Evolutionary conservation across 2,329 filamentous ascomycete genomes (phyloP).

Genomic region (Colletotrichum sp.): DNA sequence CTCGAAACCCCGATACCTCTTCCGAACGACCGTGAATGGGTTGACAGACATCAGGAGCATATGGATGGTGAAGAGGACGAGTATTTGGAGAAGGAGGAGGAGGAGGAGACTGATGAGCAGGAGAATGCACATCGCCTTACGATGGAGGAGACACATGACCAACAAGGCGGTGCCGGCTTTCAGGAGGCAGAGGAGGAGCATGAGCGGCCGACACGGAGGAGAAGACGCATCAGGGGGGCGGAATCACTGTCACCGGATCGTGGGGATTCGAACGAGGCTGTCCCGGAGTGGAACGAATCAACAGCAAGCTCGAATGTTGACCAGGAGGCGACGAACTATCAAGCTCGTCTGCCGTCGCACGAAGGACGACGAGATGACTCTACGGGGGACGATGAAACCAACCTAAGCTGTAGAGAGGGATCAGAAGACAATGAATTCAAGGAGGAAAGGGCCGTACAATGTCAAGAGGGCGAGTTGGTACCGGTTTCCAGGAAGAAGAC

Average conservation of each 20-base stretch:
- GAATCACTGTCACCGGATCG: too few species aligned
- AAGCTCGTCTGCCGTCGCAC: background rate
- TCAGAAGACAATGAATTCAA: accelerated
- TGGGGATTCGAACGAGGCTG: too few species aligned
- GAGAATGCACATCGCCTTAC: background rate
- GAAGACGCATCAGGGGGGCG: too few species aligned
- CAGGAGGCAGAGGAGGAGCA: background rate
- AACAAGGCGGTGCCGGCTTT: background rate
- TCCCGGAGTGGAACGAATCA: too few species aligned
- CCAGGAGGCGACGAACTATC: too few species aligned
- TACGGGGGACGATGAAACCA: too few species aligned
- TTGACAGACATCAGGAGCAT: background rate
- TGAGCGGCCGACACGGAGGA: too few species aligned
- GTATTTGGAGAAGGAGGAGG: too few species aligned
- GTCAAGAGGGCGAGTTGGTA: background rate
- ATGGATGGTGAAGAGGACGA: too few species aligned
- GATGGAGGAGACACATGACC: background rate
- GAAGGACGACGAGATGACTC: background rate
- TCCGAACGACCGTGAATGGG: too few species aligned
- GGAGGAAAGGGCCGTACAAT: accelerated
- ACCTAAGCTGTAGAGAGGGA: accelerated
- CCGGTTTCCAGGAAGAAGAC: background rate
- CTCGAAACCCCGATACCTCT: too few species aligned
- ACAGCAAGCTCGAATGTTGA: too few species aligned
- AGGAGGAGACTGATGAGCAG: background rate